Percentiles rank a stretch among this genome's conserved stretches.
phyloP scores from a whole-genome alignment of 805 yeast species.

The Metschnikowia reukaufii region DNA sequence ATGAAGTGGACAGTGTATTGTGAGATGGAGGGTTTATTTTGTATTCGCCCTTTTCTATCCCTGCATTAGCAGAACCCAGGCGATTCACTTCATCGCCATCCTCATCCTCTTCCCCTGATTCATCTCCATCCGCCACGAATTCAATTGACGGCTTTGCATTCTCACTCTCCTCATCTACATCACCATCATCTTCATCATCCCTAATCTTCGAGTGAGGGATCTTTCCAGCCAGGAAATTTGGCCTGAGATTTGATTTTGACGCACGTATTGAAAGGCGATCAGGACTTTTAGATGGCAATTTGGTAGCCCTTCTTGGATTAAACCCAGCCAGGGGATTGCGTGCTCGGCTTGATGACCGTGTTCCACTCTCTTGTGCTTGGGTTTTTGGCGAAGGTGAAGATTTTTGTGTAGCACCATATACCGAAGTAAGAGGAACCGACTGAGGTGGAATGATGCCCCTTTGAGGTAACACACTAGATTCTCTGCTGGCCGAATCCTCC shows the following conservation, averaged over 20 bases:
- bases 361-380: not conserved
- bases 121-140: constrained; percentile 50
- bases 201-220: constrained; percentile 66
- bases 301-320: constrained; percentile 4
- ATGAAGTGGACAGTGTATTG: constrained; percentile 3
- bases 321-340: not conserved
- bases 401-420: not conserved
- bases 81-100: constrained; percentile 20
- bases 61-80: not conserved
- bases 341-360: not conserved
- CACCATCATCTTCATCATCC: constrained; percentile 62
- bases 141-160: constrained; percentile 54
- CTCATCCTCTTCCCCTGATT: constrained; percentile 9
- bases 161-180: constrained; percentile 18
- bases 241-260: constrained; percentile 44
- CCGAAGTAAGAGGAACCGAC: not conserved
- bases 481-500: constrained; percentile 7
- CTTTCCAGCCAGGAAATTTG: constrained; percentile 69
- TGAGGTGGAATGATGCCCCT: constrained; percentile 6
- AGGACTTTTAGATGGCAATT: constrained; percentile 10
- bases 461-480: constrained; percentile 7
- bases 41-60: constrained; percentile 6
- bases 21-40: not conserved
- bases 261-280: constrained; percentile 36
- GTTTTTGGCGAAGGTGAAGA: not conserved